Evolutionary conservation across 2,329 filamentous ascomycete species (phyloP).

Genomic region (Celoporthe dispersa): DNA sequence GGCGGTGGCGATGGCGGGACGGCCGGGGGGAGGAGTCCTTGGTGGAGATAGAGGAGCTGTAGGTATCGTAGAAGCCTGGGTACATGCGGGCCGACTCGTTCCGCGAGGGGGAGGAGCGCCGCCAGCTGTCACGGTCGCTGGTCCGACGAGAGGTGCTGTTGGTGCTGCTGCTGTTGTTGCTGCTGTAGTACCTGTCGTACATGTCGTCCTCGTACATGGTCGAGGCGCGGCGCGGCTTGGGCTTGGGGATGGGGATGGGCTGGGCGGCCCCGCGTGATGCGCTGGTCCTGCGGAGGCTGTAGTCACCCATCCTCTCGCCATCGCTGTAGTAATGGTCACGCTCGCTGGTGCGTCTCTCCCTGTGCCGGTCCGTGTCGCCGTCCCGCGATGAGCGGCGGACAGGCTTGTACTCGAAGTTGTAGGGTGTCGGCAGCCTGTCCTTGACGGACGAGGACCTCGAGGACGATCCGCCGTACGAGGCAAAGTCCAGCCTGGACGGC

Average conservation of each 20-base stretch:
- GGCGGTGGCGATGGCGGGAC: constrained; percentile 20
- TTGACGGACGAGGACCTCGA: constrained; percentile 22
- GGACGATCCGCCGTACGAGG: background rate
- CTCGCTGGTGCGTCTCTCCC: constrained; percentile 23
- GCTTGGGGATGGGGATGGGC: constrained; percentile 28
- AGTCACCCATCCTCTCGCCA: constrained; percentile 27
- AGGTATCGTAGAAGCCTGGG: constrained; percentile 26
- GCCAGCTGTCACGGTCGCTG: constrained; percentile 20
- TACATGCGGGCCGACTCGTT: constrained; percentile 24
- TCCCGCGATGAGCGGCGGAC: constrained; percentile 15
- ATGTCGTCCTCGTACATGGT: constrained; percentile 24
- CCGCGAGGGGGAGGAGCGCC: constrained; percentile 22
- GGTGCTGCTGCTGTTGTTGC: background rate
- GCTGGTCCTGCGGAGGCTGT: constrained; percentile 24
- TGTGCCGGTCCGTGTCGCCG: constrained; percentile 23
- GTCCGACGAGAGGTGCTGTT: constrained; percentile 12
- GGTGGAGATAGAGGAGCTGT: constrained; percentile 18
- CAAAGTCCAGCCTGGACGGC: constrained; percentile 12
- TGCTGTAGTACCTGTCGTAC: constrained; percentile 26
- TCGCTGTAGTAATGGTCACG: constrained; percentile 26
- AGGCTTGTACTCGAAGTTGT: constrained; percentile 27
- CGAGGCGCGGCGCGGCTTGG: constrained; percentile 20
- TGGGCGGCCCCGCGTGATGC: constrained; percentile 17
- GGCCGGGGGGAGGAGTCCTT: constrained; percentile 18
- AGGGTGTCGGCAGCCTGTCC: constrained; percentile 28